Evolutionary conservation across 805 yeast genomes (phyloP).

Genomic region (Saturnispora sanitii): DNA sequence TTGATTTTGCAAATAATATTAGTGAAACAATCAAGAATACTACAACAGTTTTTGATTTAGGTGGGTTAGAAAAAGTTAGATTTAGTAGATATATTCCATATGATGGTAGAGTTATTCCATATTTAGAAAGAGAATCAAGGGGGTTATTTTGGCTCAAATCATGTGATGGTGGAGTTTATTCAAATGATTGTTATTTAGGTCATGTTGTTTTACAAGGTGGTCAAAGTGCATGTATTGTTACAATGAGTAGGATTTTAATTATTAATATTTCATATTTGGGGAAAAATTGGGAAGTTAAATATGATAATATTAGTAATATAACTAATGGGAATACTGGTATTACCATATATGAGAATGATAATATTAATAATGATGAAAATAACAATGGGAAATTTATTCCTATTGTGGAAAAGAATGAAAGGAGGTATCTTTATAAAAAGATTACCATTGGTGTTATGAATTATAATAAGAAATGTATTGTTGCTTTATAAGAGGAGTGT

Average conservation of each 20-base stretch:
- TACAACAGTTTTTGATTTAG: constrained; percentile 79
- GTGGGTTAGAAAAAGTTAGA: constrained; percentile 67
- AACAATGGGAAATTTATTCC: constrained; percentile 58
- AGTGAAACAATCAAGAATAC: constrained; percentile 92
- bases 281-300: constrained; percentile 63
- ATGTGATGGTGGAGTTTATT: constrained; percentile 69
- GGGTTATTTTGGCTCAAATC: constrained; percentile 90
- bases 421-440: constrained; percentile 56
- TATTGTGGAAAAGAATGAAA: constrained; percentile 53
- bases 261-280: constrained; percentile 51
- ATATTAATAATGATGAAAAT: constrained; percentile 27
- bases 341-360: constrained; percentile 44
- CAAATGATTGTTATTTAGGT: constrained; percentile 69
- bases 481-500: constrained; percentile 15
- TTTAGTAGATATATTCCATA: constrained; percentile 67
- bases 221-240: constrained; percentile 66
- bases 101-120: constrained; percentile 69
- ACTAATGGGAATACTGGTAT: constrained; percentile 75
- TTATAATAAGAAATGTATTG: constrained; percentile 46
- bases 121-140: constrained; percentile 72
- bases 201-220: constrained; percentile 78
- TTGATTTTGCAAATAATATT: constrained; percentile 85
- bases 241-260: constrained; percentile 59
- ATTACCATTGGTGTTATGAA: constrained; percentile 76
- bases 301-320: constrained; percentile 57